Evolutionary conservation across 169 alveolate genomes (phyloP).

Genomic region (Eimeria sp.): DNA sequence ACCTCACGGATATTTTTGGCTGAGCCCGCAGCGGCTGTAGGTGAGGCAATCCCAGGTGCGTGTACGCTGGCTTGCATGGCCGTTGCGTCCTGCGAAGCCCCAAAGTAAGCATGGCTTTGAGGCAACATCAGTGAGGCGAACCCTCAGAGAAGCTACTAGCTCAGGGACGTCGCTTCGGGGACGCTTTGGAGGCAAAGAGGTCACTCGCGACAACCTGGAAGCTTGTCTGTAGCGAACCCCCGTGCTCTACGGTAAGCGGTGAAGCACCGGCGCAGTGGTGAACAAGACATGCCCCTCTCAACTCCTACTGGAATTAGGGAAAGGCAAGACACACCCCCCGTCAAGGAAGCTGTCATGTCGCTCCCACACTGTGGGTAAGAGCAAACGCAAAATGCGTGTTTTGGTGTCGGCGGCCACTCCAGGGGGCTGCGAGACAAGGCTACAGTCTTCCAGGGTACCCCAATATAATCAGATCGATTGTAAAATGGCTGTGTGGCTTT

Average conservation of each 20-base stretch:
- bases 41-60: not conserved
- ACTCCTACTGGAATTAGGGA: not conserved
- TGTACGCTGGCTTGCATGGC: not conserved
- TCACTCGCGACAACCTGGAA: not conserved
- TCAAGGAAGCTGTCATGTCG: not conserved
- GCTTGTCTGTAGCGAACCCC: not conserved
- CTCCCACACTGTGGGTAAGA: not conserved
- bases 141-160: not conserved
- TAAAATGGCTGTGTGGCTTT: not conserved
- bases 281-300: not conserved
- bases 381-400: not conserved
- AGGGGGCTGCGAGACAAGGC: not conserved
- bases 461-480: not conserved
- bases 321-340: not conserved
- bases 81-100: slow-evolving; percentile 4
- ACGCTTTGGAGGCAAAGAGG: not conserved
- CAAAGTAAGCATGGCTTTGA: not conserved
- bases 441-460: not conserved
- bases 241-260: not conserved
- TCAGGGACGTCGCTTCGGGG: too few relatives aligned
- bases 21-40: not conserved
- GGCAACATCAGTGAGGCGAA: not conserved
- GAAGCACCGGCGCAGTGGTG: not conserved
- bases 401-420: slow-evolving; percentile 1
- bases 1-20: not conserved